Percentiles rank a stretch among this genome's conserved stretches.
Conservation (phyloP, 1,284 basidiomycete species). For the Anthracocystis panici-leucophaei region DNA sequence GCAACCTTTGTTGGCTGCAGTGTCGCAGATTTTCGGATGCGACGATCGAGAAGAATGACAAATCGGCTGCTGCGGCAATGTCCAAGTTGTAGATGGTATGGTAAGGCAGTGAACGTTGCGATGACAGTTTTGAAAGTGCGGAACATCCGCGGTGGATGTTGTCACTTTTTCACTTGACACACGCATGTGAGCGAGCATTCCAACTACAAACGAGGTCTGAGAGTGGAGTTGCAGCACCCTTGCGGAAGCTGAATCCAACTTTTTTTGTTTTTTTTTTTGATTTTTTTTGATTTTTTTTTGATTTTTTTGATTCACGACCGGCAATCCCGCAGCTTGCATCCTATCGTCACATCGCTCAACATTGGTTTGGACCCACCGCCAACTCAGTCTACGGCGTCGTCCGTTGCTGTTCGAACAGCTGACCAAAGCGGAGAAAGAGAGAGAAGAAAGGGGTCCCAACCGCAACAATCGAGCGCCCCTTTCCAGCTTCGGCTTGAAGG, state of each 20-base stretch:
- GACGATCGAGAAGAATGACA: not conserved
- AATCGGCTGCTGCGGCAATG: not conserved
- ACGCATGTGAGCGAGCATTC: conserved; percentile 1
- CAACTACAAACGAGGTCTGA: not conserved
- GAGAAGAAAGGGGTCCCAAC: not conserved
- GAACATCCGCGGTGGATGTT: conserved; percentile 3
- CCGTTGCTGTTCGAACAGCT: not conserved
- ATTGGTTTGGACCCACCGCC: not conserved
- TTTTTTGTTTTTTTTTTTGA: not conserved
- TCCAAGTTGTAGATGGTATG: not conserved
- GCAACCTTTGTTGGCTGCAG: conserved; percentile 6
- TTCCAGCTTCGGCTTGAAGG: too few species aligned
- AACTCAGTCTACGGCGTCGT: not conserved
- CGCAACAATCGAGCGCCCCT: conserved; percentile 4
- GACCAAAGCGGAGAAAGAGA: not conserved
- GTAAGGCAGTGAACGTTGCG: not conserved
- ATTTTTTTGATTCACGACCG: not conserved
- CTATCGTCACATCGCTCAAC: not conserved
- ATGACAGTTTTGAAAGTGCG: not conserved
- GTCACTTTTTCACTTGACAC: not conserved
- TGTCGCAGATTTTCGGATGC: not conserved
- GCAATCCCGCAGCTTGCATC: not conserved
- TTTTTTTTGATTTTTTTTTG: not conserved
- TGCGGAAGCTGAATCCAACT: not conserved
- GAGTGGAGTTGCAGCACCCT: not conserved